Base-by-base conservation (phyloP, 2,329 filamentous ascomycete species). In the Thielaviopsis musarum region DNA sequence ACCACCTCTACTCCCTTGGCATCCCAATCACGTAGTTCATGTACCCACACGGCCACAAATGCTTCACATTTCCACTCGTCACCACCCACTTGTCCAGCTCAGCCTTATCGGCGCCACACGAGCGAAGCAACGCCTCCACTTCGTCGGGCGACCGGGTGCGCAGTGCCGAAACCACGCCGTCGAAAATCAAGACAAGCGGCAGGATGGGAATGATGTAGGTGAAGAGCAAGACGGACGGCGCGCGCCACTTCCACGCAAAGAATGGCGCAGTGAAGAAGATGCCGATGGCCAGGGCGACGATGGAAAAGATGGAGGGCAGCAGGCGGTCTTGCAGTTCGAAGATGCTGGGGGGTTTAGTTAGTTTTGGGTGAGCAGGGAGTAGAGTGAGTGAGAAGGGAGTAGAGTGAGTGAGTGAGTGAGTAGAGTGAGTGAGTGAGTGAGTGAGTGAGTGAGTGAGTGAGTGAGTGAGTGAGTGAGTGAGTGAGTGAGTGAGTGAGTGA, bases 301-400 rank as follows among this genome's bases (percentile, higher is more conserved):
- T 73, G 3, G 77, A 75, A 22, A 84, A 62, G 49, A 84, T 68
- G 38, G 80, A 78, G 1, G 74, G 68, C 1, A 82, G 63, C 17
- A 74, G 75, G 34, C 85, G 79, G 64, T 84, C 82, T 68, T 88
- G 85, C n/a, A 89, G 75, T 70, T 89, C 85, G 63, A 89, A 82
- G 62, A 90, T 86, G 9, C 62, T 62, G 53, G 34, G 17, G 75
- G 75, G 49, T 13, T 22, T 26, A 1, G 54, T 56, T 52, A 57
- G 21, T 15, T 6, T 53, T 6, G 12, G n/a, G 15, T 26, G 30
- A 15, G 12, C 26, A 1, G 9, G 22, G 12, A 6, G 41, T 9
- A 15, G 52, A 69, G 6, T 7, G 9, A 28, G 30, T 38, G 12
- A n/a, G n/a, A n/a, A n/a, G n/a, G n/a, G n/a, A n/a, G n/a, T n/a